Percentiles rank a stretch among this genome's conserved stretches.
These are phyloP conservation scores for Starmerella sp. DNA, from an alignment of 805 yeast species.

Conservation along the genomic window DNA sequence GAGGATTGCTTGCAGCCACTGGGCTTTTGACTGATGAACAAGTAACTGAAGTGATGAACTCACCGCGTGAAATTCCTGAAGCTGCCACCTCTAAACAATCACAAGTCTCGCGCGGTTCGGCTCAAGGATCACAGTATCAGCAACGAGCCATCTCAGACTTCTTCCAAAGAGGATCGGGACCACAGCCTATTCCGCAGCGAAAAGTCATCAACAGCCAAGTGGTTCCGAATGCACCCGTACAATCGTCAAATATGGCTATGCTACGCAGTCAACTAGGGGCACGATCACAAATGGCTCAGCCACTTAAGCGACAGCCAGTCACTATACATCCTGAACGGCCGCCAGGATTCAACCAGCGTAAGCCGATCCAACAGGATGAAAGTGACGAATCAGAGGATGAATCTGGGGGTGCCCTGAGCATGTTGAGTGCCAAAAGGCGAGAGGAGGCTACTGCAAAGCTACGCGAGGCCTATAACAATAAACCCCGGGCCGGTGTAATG, in stretches of 20 bases:
- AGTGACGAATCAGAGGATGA: conserved; percentile 33
- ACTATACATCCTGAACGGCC: conserved; percentile 39
- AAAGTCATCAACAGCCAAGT: conserved; percentile 8
- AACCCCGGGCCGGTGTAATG: neutral
- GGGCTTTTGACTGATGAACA: conserved; percentile 8
- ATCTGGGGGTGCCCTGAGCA: conserved; percentile 25
- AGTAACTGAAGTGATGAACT: conserved; percentile 7
- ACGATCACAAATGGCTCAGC: neutral
- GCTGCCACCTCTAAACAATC: neutral
- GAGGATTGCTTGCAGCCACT: conserved; percentile 38
- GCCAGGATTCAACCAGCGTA: conserved; percentile 36
- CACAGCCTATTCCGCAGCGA: conserved; percentile 2
- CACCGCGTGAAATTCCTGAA: neutral
- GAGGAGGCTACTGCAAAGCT: conserved; percentile 15
- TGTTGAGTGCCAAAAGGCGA: conserved; percentile 19
- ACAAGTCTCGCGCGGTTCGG: neutral
- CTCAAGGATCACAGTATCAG: neutral
- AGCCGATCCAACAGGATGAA: conserved; percentile 16
- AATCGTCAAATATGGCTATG: conserved; percentile 5
- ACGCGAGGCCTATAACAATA: conserved; percentile 12
- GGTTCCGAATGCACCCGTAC: conserved; percentile 7
- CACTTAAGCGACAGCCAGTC: neutral
- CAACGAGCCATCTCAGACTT: conserved; percentile 10
- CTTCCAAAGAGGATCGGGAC: conserved; percentile 6
- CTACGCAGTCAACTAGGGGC: neutral